Base-by-base conservation (phyloP, 176 grass and related monocot genomes). In the Raddia guianensis region DNA sequence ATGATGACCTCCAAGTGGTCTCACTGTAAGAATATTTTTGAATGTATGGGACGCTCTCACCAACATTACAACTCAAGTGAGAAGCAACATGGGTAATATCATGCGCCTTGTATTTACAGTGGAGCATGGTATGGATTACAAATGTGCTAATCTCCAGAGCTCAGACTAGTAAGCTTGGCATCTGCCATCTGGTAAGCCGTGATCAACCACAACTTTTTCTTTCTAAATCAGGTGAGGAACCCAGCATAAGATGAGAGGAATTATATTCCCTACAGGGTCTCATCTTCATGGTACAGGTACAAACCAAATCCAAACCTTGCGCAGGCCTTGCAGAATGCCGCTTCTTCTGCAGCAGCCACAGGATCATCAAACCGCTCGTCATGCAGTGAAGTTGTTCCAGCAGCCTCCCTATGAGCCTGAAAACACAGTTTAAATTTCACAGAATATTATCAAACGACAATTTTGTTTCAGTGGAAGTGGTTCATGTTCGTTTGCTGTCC, bases 271-370 rank as follows among this genome's bases (percentile, higher is more conserved):
- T 89, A 94, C 14, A 72, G 77, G 3, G 27, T 63, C 66, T 83
- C 79, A 20, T 89, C 90, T 80, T 89, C 86, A 51, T 89, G 86
- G 77, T 92, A 92, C 47, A 92, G 90, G 58, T 92, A 89, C 40
- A 89, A 55, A 13, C 90, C 90, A 9, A 89, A 92, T 3, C 83
- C 90, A 44, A 89, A 92, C 35, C 90, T 84, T 35, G 90, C 86
- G 74, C 86, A 92, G 9, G 86, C 90, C 71, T 92, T 92, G 79
- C 86, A 89, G 78, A 92, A 92, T 0, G 90, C 86, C 0, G 75
- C 51, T 77, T 92, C 90, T 74, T 92, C 86, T 11, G 90, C 90
- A 2, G 83, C 86, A 14, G 86, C 82, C 59, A 92, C 86, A 0
- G 86, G 70, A 56, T 96, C 93, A 2, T 90, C 73, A 33, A 86